These are phyloP conservation scores for Candida michaelii DNA, from an alignment of 805 yeast genomes.

Conservation along the genomic window DNA sequence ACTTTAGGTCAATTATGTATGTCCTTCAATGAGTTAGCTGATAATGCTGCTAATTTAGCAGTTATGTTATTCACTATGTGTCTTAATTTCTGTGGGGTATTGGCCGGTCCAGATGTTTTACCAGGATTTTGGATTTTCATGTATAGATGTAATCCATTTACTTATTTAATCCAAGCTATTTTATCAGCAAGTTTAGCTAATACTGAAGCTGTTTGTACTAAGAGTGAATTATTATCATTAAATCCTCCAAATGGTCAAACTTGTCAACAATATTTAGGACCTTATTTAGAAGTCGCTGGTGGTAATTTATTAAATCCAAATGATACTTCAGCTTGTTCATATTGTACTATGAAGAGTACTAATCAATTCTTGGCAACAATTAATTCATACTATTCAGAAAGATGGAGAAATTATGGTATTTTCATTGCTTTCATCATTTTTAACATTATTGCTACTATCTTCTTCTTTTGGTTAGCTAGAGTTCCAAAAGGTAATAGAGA, in stretches of 20 bases:
- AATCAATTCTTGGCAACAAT: constrained; percentile 55
- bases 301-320: constrained; percentile 46
- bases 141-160: constrained; percentile 70
- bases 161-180: constrained; percentile 63
- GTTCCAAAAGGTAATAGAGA: constrained; percentile 63
- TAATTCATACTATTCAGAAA: constrained; percentile 46
- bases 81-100: constrained; percentile 38
- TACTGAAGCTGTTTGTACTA: constrained; percentile 36
- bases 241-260: constrained; percentile 25
- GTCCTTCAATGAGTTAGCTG: constrained; percentile 31
- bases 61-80: constrained; percentile 30
- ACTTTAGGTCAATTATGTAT: constrained; percentile 32
- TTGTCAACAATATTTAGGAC: constrained; percentile 29
- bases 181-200: constrained; percentile 29
- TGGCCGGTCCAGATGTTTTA: constrained; percentile 36
- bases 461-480: constrained; percentile 61
- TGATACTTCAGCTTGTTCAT: constrained; percentile 54
- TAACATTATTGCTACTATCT: constrained; percentile 30
- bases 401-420: constrained; percentile 70
- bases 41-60: constrained; percentile 35
- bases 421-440: constrained; percentile 37
- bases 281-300: constrained; percentile 26
- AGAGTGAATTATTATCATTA: constrained; percentile 22
- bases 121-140: constrained; percentile 62
- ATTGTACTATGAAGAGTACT: constrained; percentile 58